Conservation (phyloP, 306 rosid species). For the Castanea crenata region DNA sequence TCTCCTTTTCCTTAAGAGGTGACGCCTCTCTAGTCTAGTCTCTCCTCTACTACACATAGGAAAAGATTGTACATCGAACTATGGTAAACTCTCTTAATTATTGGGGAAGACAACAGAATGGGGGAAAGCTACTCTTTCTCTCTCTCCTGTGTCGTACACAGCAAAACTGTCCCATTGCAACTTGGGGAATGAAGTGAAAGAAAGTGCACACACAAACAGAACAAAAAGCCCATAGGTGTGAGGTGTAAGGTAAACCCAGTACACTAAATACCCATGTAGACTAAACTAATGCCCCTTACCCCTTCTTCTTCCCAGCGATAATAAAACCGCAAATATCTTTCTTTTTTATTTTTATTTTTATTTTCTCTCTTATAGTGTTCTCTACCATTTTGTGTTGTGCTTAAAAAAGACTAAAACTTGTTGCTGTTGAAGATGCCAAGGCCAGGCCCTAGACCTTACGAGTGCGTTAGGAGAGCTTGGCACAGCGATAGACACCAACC, state of each 20-base stretch:
- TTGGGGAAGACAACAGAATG: constrained; percentile 48
- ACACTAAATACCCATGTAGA: constrained; percentile 43
- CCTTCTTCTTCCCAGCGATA: constrained; percentile 7
- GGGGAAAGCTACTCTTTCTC: constrained; percentile 48
- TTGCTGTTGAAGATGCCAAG: constrained; percentile 74
- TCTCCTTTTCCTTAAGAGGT: constrained; percentile 43
- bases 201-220: constrained; percentile 32
- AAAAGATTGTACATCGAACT: constrained; percentile 45
- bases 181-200: constrained; percentile 47
- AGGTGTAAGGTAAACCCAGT: too few relatives aligned
- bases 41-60: constrained; percentile 11
- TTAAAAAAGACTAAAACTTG: constrained; percentile 6
- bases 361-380: constrained; percentile 14
- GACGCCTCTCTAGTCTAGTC: constrained; percentile 16
- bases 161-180: constrained; percentile 57
- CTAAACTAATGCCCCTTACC: not conserved
- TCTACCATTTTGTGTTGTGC: constrained; percentile 23
- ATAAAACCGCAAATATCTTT: constrained; percentile 3
- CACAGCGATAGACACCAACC: constrained; percentile 97
- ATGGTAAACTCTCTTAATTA: constrained; percentile 49
- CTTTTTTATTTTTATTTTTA: constrained; percentile 20
- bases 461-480: constrained; percentile 98
- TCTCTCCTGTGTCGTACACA: constrained; percentile 31
- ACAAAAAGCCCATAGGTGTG: not conserved
- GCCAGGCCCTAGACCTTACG: constrained; percentile 99